Evolutionary conservation across 257 asterid genomes (phyloP), one percentile per base, ranked within the genome.

Genomic region (Plantago ovata): DNA sequence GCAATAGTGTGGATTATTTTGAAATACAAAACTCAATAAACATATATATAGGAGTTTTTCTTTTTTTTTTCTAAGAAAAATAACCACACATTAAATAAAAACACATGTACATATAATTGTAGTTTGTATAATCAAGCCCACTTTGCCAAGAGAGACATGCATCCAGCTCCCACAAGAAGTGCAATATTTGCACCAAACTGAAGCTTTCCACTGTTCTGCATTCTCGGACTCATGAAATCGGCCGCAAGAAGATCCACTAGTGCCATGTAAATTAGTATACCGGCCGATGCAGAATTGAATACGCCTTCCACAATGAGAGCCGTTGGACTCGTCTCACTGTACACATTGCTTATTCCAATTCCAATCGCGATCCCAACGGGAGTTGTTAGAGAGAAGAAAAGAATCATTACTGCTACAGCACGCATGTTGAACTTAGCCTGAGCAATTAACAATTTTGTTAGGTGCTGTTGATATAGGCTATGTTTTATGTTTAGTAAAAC

Each of bases 251-350:
- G 72, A 57, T 74, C 79, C 3, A 74, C 79, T 0, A 74, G 56
- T 4, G 75, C 75, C 79, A 74, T 74, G 36, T 74, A 74, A 1
- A 74, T 69, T 63, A 69, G 61, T 24, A 74, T 74, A 3, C 75
- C 75, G 0, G 79, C 79, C 0, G 79, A 74, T 24, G 79, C 72
- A 3, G 79, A 44, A 38, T 74, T 66, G 56, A 69, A 69, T 7
- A 58, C 21, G 1, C 79, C 79, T 13, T 69, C 63, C 1, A 74
- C 75, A 12, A 74, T 74, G 23, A 74, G 66, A 1, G 79, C 67
- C 0, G 63, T 74, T 0, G 75, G 61, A 15, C 70, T 69, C 4
- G 72, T 74, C 60, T 74, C 75, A 5, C 72, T 69, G 42, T 74
- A 74, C 4, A 65, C 39, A 2, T 51, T 74, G 21, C 53, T 56